phyloP scores from a whole-genome alignment of 495 filamentous ascomycete genomes.

The Xylaria acuta region DNA sequence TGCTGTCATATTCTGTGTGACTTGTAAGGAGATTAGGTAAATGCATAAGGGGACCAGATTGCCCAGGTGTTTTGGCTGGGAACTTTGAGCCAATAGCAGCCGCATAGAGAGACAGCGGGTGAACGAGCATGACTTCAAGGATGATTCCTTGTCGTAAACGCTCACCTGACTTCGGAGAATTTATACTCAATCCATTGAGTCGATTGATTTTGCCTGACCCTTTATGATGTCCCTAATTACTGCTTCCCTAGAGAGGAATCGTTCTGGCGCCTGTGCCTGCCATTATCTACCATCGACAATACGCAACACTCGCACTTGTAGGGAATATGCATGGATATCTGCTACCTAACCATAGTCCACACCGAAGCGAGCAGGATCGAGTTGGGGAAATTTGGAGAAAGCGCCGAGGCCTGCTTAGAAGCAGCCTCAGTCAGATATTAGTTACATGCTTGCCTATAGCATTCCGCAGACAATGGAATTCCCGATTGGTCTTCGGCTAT shows the following conservation, averaged over 20 bases:
- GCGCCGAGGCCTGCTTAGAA: conserved; percentile 3
- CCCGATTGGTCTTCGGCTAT: conserved; percentile 16
- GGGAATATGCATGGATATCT: background rate
- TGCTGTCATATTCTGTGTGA: conserved; percentile 10
- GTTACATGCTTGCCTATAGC: too few relatives aligned
- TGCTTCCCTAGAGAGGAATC: background rate
- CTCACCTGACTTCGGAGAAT: conserved; percentile 19
- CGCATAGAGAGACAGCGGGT: background rate
- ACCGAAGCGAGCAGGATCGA: background rate
- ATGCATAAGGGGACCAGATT: conserved; percentile 2
- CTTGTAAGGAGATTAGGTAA: conserved; percentile 7
- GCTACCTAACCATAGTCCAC: background rate
- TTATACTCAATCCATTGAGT: background rate
- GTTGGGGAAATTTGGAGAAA: conserved; percentile 31
- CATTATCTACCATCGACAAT: background rate
- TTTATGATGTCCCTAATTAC: background rate
- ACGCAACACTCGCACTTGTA: background rate
- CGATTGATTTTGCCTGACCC: background rate
- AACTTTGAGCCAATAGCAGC: conserved; percentile 16
- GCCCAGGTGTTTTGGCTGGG: background rate
- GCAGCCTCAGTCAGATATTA: conserved; percentile 21
- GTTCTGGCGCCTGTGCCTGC: background rate
- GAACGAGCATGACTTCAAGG: conserved; percentile 14
- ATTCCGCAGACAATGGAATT: background rate
- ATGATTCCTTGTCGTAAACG: conserved; percentile 20